phyloP scores from a whole-genome alignment of 495 filamentous ascomycete genomes.

The Xylaria curta region DNA sequence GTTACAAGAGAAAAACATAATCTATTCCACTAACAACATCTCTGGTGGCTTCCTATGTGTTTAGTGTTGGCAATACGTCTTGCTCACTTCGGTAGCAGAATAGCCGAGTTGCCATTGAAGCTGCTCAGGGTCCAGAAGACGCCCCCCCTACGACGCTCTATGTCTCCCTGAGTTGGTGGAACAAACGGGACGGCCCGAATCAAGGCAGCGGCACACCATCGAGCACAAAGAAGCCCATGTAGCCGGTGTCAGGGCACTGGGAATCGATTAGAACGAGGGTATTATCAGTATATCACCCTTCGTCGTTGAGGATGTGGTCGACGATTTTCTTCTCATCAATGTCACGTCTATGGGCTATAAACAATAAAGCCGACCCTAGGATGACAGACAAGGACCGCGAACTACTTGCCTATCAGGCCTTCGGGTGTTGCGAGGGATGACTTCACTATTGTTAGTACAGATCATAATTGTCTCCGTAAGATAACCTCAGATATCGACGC shows the following conservation, averaged over 20 bases:
- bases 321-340: neutral
- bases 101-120: neutral
- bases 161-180: neutral
- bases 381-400: neutral
- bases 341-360: neutral
- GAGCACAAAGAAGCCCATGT: neutral
- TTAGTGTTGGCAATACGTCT: no score
- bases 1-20: no score
- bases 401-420: neutral
- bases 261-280: neutral
- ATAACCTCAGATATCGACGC: neutral
- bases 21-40: neutral
- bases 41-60: neutral
- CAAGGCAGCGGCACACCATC: neutral
- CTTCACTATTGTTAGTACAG: neutral
- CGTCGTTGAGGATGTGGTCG: neutral
- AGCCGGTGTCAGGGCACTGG: neutral
- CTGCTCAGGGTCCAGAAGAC: neutral
- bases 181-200: neutral
- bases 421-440: conserved; percentile 25
- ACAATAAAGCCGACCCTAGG: neutral
- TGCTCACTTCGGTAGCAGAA: no score
- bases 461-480: neutral
- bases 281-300: neutral
- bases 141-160: neutral